These are phyloP conservation scores for Trichoderma sp. DNA, from an alignment of 2,329 filamentous ascomycete species.

Conservation along the genomic window DNA sequence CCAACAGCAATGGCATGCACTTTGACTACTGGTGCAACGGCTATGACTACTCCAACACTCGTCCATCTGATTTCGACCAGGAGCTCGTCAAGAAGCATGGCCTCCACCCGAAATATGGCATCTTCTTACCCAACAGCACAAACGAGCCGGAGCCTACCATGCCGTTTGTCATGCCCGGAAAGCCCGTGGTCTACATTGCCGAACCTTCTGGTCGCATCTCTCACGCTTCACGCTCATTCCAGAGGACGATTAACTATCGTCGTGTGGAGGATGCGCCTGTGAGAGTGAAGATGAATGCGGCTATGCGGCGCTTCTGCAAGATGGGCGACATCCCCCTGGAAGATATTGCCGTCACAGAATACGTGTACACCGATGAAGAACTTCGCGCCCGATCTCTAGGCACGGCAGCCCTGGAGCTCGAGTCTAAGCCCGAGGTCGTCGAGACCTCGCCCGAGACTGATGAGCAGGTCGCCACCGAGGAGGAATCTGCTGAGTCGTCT, in stretches of 20 bases:
- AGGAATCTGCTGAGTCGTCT: conserved; percentile 26
- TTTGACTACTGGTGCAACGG: conserved; percentile 53
- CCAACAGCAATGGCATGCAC: conserved; percentile 54
- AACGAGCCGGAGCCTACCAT: conserved; percentile 44
- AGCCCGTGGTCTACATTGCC: conserved; percentile 50
- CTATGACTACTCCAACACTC: conserved; percentile 51
- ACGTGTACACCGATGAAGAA: conserved; percentile 34
- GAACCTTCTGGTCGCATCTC: conserved; percentile 46
- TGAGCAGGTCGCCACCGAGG: conserved; percentile 24
- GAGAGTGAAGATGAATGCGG: conserved; percentile 35
- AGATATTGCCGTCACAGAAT: conserved; percentile 36
- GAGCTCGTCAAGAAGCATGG: conserved; percentile 48
- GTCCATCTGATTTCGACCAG: conserved; percentile 51
- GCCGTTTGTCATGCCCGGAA: conserved; percentile 44
- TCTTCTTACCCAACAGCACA: conserved; percentile 48
- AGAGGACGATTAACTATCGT: conserved; percentile 36
- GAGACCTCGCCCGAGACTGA: conserved; percentile 31
- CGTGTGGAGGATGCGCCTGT: conserved; percentile 36
- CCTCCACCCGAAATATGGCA: conserved; percentile 53
- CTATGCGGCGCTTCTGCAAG: conserved; percentile 41
- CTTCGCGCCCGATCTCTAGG: conserved; percentile 37
- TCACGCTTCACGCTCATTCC: conserved; percentile 48
- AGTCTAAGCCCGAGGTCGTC: conserved; percentile 30
- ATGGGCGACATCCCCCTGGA: conserved; percentile 33
- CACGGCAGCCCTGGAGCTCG: conserved; percentile 36